phyloP scores from a whole-genome alignment of 352 stramenopile species.

The Phytophthora colocasiae region DNA sequence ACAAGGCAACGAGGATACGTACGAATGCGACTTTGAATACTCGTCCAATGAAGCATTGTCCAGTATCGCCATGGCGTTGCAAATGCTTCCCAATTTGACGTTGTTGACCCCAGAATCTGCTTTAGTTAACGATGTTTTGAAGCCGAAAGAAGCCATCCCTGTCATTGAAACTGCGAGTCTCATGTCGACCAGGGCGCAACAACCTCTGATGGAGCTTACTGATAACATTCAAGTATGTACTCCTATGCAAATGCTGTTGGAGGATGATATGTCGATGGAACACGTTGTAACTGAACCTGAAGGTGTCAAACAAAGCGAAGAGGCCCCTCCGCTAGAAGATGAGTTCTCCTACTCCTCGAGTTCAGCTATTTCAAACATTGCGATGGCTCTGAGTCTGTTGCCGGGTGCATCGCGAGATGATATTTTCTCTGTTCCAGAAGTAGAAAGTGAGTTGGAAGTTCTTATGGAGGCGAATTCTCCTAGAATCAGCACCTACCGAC shows the following conservation, averaged over 20 bases:
- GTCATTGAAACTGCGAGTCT: conserved; percentile 1
- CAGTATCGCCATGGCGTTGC: conserved; percentile 48
- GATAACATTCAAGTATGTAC: background rate
- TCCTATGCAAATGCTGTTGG: no score
- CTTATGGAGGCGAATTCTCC: background rate
- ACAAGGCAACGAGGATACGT: conserved; percentile 8
- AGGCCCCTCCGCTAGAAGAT: conserved; percentile 15
- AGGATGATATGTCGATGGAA: conserved; percentile 5
- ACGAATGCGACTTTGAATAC: conserved; percentile 43
- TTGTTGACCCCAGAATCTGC: background rate
- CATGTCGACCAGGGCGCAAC: background rate
- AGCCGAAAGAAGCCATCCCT: conserved; percentile 7
- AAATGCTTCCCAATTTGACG: conserved; percentile 41
- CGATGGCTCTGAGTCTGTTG: conserved; percentile 38
- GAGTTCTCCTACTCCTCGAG: conserved; percentile 38
- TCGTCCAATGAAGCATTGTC: conserved; percentile 41
- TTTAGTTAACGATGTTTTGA: conserved; percentile 11
- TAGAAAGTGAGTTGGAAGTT: background rate
- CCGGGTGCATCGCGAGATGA: conserved; percentile 23
- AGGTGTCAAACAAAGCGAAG: conserved; percentile 3
- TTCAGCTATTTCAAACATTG: conserved; percentile 30
- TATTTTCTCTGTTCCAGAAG: conserved; percentile 2
- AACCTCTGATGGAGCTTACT: background rate
- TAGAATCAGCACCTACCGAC: conserved; percentile 16
- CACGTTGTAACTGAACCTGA: conserved; percentile 4